A percentile compares a stretch with the other conserved stretches of the same genome.
Evolutionary conservation across 2,329 filamentous ascomycete species (phyloP).

Genomic region (Colletotrichum trifolii): DNA sequence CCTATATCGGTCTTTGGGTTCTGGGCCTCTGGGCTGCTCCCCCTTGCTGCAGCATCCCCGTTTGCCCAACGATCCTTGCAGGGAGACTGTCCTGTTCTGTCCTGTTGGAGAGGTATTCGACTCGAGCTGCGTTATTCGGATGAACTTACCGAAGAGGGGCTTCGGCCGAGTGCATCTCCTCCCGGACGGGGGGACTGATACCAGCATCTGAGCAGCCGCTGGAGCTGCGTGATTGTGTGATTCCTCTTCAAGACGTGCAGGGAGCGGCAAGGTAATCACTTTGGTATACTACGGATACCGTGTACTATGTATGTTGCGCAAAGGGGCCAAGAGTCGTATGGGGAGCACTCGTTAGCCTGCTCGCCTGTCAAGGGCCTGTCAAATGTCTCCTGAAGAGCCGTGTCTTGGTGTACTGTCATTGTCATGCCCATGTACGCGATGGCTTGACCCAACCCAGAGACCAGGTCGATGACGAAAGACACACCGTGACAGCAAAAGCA

Average conservation of each 20-base stretch:
- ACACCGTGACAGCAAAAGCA: slow-evolving; percentile 13
- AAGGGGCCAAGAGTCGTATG: slow-evolving; percentile 7
- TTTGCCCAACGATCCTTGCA: no score
- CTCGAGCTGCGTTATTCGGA: slow-evolving; percentile 4
- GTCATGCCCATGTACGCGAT: not conserved
- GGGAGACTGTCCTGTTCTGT: no score
- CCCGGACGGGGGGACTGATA: not conserved
- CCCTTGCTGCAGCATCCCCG: no score
- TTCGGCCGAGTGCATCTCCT: slow-evolving; percentile 13
- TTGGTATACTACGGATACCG: not conserved
- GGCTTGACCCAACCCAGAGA: not conserved
- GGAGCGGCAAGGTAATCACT: slow-evolving; percentile 14
- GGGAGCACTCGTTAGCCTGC: not conserved
- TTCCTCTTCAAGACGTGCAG: slow-evolving; percentile 7
- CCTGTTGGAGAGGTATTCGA: no score
- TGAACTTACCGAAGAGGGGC: slow-evolving; percentile 20
- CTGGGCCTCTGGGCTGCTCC: not conserved
- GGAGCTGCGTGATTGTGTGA: not conserved
- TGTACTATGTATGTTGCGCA: no score
- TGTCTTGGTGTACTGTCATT: slow-evolving; percentile 3
- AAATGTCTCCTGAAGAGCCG: not conserved
- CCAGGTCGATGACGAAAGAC: not conserved
- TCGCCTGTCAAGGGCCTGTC: not conserved
- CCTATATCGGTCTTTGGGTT: not conserved
- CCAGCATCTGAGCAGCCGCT: no score